phyloP scores from a whole-genome alignment of 208 protist species.

The Naegleria lovaniensis region DNA sequence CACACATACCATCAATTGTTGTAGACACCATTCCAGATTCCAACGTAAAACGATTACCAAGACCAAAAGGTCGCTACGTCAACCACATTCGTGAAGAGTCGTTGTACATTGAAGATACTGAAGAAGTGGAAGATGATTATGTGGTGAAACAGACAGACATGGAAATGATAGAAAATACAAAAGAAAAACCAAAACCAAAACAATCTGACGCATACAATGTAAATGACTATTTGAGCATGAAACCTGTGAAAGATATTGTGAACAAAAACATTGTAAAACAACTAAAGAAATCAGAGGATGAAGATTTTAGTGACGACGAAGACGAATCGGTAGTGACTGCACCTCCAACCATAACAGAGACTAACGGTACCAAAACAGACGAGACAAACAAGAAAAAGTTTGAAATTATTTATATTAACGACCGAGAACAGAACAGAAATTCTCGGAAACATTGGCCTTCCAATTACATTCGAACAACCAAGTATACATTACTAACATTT shows the following conservation, averaged over 20 bases:
- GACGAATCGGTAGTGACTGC: not conserved
- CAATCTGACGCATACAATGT: not conserved
- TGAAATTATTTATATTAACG: not conserved
- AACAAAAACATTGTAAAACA: not conserved
- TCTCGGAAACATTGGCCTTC: not conserved
- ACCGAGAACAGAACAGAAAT: not conserved
- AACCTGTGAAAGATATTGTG: not conserved
- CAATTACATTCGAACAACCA: conserved; percentile 53
- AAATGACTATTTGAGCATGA: not conserved
- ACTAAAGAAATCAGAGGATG: not conserved
- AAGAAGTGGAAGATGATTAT: not conserved
- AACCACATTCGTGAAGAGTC: not conserved
- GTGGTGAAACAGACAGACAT: not conserved
- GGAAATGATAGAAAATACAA: not conserved
- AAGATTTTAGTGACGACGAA: not conserved
- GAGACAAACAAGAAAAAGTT: not conserved
- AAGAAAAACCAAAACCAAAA: not conserved
- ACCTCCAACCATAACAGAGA: not conserved
- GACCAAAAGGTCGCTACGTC: not conserved
- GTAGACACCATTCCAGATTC: not conserved
- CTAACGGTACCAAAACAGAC: not conserved
- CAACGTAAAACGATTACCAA: not conserved
- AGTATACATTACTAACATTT: conserved; percentile 60
- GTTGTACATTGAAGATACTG: not conserved
- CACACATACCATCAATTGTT: too few relatives aligned